These are phyloP conservation scores for Suillus subluteus DNA, from an alignment of 768 basidiomycete species.

Conservation along the genomic window DNA sequence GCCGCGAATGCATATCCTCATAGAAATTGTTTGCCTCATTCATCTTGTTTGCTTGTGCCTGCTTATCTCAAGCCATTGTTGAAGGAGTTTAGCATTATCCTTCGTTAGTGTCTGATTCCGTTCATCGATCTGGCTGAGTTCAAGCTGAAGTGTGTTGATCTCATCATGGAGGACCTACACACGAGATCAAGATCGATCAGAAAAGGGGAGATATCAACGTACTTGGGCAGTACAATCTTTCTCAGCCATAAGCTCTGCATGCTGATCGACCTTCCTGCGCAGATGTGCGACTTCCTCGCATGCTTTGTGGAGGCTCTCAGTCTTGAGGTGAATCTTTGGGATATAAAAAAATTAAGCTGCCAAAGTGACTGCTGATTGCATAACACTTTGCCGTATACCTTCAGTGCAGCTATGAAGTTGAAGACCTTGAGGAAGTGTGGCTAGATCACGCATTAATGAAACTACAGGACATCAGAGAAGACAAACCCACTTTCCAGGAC, in stretches of 20 bases:
- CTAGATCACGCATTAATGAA: too few species aligned
- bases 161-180: constrained; percentile 91
- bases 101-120: constrained; percentile 84
- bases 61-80: constrained; percentile 98
- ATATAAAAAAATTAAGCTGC: too few species aligned
- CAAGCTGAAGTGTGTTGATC: constrained; percentile 88
- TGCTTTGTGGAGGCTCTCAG: constrained; percentile 77
- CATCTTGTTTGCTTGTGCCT: constrained; percentile 91
- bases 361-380: too few species aligned
- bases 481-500: too few species aligned
- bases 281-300: constrained; percentile 75
- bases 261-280: constrained; percentile 79
- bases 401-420: too few species aligned
- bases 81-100: constrained; percentile 93
- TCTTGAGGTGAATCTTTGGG: too few species aligned
- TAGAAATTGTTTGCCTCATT: constrained; percentile 92
- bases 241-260: constrained; percentile 83
- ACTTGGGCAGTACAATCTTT: constrained; percentile 92
- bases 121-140: constrained; percentile 87
- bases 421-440: too few species aligned
- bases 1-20: constrained; percentile 80
- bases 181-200: constrained; percentile 11
- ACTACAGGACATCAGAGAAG: too few species aligned
- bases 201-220: constrained; percentile 14
- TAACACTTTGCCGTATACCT: too few species aligned